Conservation (phyloP, 2,329 filamentous ascomycete species). For the Teratosphaeria gauchensis region DNA sequence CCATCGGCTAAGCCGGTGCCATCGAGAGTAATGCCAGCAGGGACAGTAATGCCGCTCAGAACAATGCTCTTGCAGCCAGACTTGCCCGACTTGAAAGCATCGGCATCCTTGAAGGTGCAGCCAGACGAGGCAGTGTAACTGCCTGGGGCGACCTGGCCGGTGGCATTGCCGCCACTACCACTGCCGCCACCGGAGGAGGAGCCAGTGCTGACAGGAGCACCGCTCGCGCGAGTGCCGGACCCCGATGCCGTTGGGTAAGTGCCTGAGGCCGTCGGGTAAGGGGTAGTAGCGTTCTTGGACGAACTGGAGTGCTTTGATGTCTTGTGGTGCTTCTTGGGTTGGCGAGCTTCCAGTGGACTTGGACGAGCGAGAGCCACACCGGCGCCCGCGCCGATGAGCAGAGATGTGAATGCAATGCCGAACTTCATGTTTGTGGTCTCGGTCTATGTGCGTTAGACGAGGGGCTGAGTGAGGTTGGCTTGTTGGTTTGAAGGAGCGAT, state of each 20-base stretch:
- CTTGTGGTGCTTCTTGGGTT: not conserved
- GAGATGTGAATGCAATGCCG: not conserved
- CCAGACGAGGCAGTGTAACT: conserved; percentile 7
- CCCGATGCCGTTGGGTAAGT: no score
- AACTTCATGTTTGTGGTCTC: not conserved
- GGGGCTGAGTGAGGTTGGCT: not conserved
- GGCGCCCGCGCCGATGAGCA: conserved; percentile 4
- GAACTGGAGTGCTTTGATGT: not conserved
- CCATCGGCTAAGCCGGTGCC: conserved; percentile 25
- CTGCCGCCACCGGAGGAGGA: no score
- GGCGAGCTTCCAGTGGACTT: not conserved
- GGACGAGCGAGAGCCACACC: conserved; percentile 2
- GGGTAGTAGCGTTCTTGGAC: no score
- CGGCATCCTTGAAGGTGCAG: conserved; percentile 23
- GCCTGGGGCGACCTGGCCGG: not conserved
- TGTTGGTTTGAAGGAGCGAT: not conserved
- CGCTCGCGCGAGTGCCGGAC: not conserved
- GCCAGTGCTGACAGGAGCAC: not conserved
- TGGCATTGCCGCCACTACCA: not conserved
- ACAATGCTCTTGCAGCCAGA: conserved; percentile 31
- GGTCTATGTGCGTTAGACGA: no score
- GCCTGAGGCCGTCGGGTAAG: not conserved
- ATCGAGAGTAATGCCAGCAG: conserved; percentile 29
- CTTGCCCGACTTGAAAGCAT: conserved; percentile 20
- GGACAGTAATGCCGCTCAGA: conserved; percentile 28